Conservation (phyloP, 2,329 filamentous ascomycete genomes). For the Trichoderma atrobrunneum region DNA sequence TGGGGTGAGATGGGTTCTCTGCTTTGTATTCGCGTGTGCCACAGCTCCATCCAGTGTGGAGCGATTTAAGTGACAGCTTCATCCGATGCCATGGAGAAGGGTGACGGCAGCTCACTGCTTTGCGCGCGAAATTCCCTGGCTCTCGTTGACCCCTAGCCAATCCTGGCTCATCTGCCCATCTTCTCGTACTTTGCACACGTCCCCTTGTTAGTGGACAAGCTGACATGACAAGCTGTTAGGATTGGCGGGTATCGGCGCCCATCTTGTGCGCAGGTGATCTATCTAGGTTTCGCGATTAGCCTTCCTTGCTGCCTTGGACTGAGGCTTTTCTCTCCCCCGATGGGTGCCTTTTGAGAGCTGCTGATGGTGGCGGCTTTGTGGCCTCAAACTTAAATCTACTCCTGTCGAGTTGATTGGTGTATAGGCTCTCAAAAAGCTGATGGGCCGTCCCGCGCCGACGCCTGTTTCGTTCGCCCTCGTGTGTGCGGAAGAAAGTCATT, state of each 20-base stretch:
- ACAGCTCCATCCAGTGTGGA: neutral
- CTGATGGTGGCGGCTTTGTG: neutral
- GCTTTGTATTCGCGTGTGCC: neutral
- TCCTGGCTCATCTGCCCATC: neutral
- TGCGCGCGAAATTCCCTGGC: neutral
- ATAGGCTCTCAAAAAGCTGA: neutral
- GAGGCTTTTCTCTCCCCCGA: neutral
- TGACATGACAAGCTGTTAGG: neutral
- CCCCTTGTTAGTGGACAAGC: neutral
- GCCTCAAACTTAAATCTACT: neutral
- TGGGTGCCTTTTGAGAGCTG: neutral
- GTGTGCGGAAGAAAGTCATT: neutral
- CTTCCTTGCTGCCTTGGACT: neutral
- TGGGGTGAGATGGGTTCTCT: neutral
- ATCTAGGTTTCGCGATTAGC: neutral
- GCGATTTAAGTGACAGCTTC: neutral
- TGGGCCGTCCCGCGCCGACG: conserved; percentile 12
- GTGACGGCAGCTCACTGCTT: neutral
- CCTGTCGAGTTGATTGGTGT: neutral
- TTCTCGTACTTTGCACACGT: neutral
- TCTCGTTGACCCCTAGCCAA: neutral
- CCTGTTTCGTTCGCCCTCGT: neutral
- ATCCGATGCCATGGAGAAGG: conserved; percentile 9
- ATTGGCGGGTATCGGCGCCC: conserved; percentile 1
- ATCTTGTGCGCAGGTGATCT: conserved; percentile 1